These are phyloP conservation scores for Pythium folliculosum DNA, from an alignment of 352 stramenopile genomes.

Conservation along the genomic window DNA sequence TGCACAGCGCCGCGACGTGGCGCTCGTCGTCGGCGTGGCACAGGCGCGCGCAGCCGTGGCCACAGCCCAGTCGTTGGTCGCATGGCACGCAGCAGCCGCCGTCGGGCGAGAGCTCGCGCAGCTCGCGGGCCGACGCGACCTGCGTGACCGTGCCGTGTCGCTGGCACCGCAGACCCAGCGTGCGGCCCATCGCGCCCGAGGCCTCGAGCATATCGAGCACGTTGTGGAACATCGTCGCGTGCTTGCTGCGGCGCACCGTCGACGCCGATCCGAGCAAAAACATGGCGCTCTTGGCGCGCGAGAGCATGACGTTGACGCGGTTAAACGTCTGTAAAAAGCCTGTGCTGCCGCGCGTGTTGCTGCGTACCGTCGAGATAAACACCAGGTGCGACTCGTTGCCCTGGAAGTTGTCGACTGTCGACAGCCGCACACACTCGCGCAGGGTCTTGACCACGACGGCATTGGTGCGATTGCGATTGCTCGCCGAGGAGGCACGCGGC, in stretches of 20 bases:
- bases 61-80: conserved; percentile 46
- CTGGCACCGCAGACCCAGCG: conserved; percentile 22
- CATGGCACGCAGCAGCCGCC: conserved; percentile 67
- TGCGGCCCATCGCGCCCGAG: conserved; percentile 29
- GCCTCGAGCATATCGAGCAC: conserved; percentile 61
- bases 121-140: conserved; percentile 12
- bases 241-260: conserved; percentile 40
- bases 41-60: conserved; percentile 49
- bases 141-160: conserved; percentile 44
- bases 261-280: conserved; percentile 50
- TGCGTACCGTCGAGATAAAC: conserved; percentile 67
- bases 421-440: conserved; percentile 37
- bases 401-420: conserved; percentile 78
- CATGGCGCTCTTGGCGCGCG: conserved; percentile 56
- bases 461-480: neutral
- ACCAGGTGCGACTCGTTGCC: conserved; percentile 76
- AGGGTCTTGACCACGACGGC: conserved; percentile 8
- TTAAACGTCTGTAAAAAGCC: conserved; percentile 78
- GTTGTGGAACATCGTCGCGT: conserved; percentile 46
- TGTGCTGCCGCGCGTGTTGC: conserved; percentile 48
- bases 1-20: conserved; percentile 51
- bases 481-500: too few relatives aligned
- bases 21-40: conserved; percentile 63
- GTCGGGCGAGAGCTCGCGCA: conserved; percentile 50
- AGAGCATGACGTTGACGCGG: conserved; percentile 72